Evolutionary conservation across 371 early-diverging fungal species (phyloP), one percentile per base, ranked within the genome.

Genomic region (Batrachochytrium dendrobatidis): DNA sequence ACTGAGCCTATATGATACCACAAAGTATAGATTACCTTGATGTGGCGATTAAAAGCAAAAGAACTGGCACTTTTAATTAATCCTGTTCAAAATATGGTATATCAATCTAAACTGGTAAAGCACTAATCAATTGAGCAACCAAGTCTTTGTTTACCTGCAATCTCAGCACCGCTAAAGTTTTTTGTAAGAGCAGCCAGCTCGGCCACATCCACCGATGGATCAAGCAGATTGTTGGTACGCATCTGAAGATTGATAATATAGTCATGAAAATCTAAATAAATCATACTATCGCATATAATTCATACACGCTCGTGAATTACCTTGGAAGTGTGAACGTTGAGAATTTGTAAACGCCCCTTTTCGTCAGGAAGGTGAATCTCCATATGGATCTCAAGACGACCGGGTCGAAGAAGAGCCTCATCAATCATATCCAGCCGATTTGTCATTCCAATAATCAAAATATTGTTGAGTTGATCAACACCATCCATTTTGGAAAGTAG

Each of bases 161-260:
- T 95, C 72, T 99, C 99, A 35, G 99, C 99, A 71, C 99, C 99
- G 62, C 93, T 95, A 72, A 92, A 99, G 81, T 99, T 99, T 77
- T 94, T 96, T n/a, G 99, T 92, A 59, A 94, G 64, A 0, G 78
- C 76, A 0, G 99, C 95, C 55, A 99, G 73, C 71, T 97, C 94
- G 1, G 73, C 67, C 25, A 99, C 62, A 61, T 92, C 85, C 18
- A 99, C 99, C 74, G 94, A 92, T 0, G 63, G n/a, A 34, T 82
- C 94, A 49, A 99, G 65, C 33, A 96, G 83, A 55, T 90, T 76
- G 72, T 93, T 91, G 34, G 86, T 75, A 32, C 82, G 77, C 90
- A 98, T 97, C 83, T 90, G 49, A 6, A 43, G 32, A n/a, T n/a
- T n/a, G n/a, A n/a, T n/a, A 46, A 28, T 18, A 3, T 24, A 5